Evolutionary conservation across 2,329 filamentous ascomycete species (phyloP), one percentile per base, ranked within the genome.

Genomic region (Arthrocladium fulminans): DNA sequence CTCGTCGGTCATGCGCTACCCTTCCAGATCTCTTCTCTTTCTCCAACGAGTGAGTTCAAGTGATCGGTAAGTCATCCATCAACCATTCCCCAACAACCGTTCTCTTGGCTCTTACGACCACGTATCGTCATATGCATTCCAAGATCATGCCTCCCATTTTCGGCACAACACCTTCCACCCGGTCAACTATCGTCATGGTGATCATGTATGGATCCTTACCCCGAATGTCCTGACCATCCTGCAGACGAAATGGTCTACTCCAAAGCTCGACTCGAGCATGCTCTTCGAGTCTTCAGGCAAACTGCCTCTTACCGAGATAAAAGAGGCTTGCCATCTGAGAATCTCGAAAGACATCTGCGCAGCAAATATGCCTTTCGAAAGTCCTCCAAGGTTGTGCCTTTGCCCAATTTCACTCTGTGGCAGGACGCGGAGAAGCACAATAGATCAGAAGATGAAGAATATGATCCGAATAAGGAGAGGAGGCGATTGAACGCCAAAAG

Each of bases 191-290:
- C n/a, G n/a, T n/a, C n/a, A n/a, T n/a, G n/a, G 9, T 6, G 19
- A 15, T 3, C 20, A n/a, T 39, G 32, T n/a, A 47, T 47, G 44
- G 44, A 39, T 25, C n/a, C 23, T 6, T 38, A 38, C 23, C n/a
- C 32, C 12, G 9, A 20, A 17, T 47, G 44, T 47, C 32, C 44
- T 47, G 22, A 39, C 44, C 32, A 47, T 27, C 22, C 32, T 17
- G 17, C 32, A 47, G 44, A 38, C 34, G 45, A 22, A 19, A 54
- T 54, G 54, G 32, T 32, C 5, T 54, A 56, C 38, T 47, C 52
- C 12, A 40, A 53, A 19, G 27, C 17, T 12, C 42, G 50, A n/a
- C 48, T 56, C 32, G 30, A 46, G 25, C 37, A 50, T 43, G 54
- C 49, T 7, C 51, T 54, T 15, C 39, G 39, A 12, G 52, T 49